These are phyloP conservation scores for Pyrenochaeta sp. DNA, from an alignment of 2,329 filamentous ascomycete species.

Conservation along the genomic window DNA sequence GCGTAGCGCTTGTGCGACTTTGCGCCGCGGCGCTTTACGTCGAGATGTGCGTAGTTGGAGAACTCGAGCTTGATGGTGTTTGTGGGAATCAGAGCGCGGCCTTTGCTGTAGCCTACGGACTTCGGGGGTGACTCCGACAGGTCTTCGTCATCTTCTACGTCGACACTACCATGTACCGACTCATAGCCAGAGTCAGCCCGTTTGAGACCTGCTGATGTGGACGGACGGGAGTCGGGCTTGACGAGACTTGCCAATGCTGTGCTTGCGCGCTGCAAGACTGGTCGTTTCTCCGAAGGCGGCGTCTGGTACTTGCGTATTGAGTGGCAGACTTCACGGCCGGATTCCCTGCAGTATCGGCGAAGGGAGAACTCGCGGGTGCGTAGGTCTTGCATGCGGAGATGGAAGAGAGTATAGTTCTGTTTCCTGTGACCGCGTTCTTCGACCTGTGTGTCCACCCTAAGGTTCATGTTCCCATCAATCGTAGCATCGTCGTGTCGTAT, in stretches of 20 bases:
- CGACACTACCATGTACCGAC: conserved; percentile 48
- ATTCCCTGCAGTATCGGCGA: conserved; percentile 89
- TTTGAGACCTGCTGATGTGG: conserved; percentile 55
- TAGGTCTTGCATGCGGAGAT: conserved; percentile 93
- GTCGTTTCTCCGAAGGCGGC: conserved; percentile 59
- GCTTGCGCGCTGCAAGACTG: conserved; percentile 66
- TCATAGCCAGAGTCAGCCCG: conserved; percentile 68
- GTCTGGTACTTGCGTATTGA: conserved; percentile 75
- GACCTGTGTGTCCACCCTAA: conserved; percentile 83
- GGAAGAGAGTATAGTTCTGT: conserved; percentile 81
- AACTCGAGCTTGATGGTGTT: conserved; percentile 92
- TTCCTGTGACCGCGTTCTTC: conserved; percentile 64
- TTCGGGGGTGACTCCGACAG: conserved; percentile 39
- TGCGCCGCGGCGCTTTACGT: conserved; percentile 74
- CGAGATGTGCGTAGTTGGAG: conserved; percentile 94
- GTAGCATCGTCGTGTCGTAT: conserved; percentile 93
- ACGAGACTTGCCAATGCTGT: conserved; percentile 66
- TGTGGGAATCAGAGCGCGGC: conserved; percentile 62
- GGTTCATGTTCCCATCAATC: conserved; percentile 93
- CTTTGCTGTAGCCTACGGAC: conserved; percentile 47
- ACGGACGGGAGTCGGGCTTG: conserved; percentile 62
- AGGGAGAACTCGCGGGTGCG: conserved; percentile 87
- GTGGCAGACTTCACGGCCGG: conserved; percentile 91
- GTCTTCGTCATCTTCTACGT: conserved; percentile 26
- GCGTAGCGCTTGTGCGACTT: conserved; percentile 80